These are phyloP conservation scores for Paraglomus brasilianum DNA, from an alignment of 192 early-diverging fungal genomes.

Conservation along the genomic window DNA sequence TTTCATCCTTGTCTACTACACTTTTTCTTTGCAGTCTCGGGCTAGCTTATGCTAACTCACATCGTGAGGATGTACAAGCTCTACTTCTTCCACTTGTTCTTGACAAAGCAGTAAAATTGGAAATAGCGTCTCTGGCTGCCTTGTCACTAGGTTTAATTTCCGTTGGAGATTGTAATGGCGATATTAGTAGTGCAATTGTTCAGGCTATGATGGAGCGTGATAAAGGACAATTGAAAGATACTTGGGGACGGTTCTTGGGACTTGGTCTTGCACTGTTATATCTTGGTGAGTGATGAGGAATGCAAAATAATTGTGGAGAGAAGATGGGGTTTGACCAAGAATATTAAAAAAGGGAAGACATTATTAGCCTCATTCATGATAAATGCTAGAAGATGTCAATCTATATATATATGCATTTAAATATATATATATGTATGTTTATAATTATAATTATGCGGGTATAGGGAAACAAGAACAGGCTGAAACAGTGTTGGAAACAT, in stretches of 20 bases:
- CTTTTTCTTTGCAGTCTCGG: too few relatives aligned
- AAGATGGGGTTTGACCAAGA: background rate
- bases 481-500: slow-evolving; percentile 89
- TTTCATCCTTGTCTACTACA: slow-evolving; percentile 11
- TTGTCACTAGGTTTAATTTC: slow-evolving; percentile 90
- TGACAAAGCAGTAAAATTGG: slow-evolving; percentile 80
- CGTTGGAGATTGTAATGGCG: slow-evolving; percentile 86
- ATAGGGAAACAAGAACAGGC: slow-evolving; percentile 80
- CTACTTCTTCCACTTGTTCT: slow-evolving; percentile 78
- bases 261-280: slow-evolving; percentile 88
- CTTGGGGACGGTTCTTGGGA: slow-evolving; percentile 89
- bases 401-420: background rate
- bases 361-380: too few relatives aligned
- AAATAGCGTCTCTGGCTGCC: slow-evolving; percentile 86
- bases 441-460: background rate
- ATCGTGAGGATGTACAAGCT: slow-evolving; percentile 80
- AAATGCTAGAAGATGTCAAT: background rate
- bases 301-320: background rate
- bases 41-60: slow-evolving; percentile 91
- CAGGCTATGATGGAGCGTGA: slow-evolving; percentile 94
- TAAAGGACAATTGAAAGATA: slow-evolving; percentile 82
- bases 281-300: slow-evolving; percentile 56
- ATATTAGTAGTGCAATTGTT: slow-evolving; percentile 87
- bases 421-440: background rate
- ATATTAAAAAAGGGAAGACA: too few relatives aligned